Evolutionary conservation across 2,329 filamentous ascomycete genomes (phyloP), one percentile per base, ranked within the genome.

Genomic region (Tolypocladium amazonense): DNA sequence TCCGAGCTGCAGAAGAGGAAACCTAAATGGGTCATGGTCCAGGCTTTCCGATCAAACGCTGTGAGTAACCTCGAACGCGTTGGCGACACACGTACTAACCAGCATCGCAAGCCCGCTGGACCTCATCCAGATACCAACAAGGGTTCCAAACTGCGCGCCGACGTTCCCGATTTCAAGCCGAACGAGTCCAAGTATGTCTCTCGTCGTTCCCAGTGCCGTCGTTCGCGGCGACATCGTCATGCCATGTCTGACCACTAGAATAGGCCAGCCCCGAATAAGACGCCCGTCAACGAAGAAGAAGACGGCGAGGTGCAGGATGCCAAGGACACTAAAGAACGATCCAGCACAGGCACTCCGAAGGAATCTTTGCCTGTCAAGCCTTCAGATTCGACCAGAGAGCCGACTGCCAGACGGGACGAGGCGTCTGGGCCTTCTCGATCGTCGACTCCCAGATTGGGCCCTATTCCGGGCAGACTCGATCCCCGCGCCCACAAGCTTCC

Each of bases 291-390:
- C 1, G 85, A 87, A 62, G 82, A 84, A 58, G 88, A 91, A 69
- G 88, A 91, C 67, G 88, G 88, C 25, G 88, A 91, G 69, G 87
- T 90, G 30, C 83, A 85, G 63, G 88, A 90, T 65, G 77, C 76
- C 39, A 84, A 69, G 56, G 69, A 71, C 20, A 38, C 27, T 35
- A 68, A 58, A 18, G 56, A 57, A 23, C 57, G 58, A 33, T 39
- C 54, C 6, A 39, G 55, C 18, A 55, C 61, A 4, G 56, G 56
- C 25, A 61, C 59, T 12, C 37, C 65, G 3, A 74, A 68, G 76
- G 71, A 76, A 27, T 62, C 66, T 2, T 58, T 75, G 12, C 73
- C 73, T 3, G 65, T 70, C 5, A 72, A 69, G 50, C 73, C 72
- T 11, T 60, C 66, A 12, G 65, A 65, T 2, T 47, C 65, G 3